Evolutionary conservation across 192 early-diverging fungal species (phyloP).

Genomic region (Backusella tuberculispora): DNA sequence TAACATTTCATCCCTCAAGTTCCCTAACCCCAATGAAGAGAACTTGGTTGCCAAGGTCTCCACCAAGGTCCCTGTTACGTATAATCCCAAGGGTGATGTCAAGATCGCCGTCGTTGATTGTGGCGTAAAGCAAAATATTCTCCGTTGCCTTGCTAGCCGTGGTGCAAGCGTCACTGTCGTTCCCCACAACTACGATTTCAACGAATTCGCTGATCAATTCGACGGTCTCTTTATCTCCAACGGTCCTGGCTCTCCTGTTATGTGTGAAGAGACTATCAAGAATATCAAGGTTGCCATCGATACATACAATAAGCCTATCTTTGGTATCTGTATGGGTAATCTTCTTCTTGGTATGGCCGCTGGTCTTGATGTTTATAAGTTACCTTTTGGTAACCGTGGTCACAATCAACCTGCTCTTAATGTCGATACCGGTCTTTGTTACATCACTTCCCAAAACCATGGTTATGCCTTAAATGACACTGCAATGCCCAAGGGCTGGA

Average conservation of each 20-base stretch:
- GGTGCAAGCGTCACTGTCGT: conserved; percentile 85
- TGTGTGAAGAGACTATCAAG: conserved; percentile 67
- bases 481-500: conserved; percentile 72
- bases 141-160: conserved; percentile 78
- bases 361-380: conserved; percentile 83
- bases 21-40: conserved; percentile 72
- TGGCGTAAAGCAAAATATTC: conserved; percentile 93
- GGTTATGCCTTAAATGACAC: conserved; percentile 83
- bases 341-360: conserved; percentile 91
- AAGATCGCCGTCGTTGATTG: conserved; percentile 89
- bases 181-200: conserved; percentile 84
- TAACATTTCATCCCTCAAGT: conserved; percentile 42
- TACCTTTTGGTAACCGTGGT: conserved; percentile 94
- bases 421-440: conserved; percentile 75
- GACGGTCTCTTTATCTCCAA: conserved; percentile 95
- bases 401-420: conserved; percentile 94
- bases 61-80: conserved; percentile 64
- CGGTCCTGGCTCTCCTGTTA: conserved; percentile 84
- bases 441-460: conserved; percentile 97
- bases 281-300: conserved; percentile 70
- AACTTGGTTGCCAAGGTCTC: conserved; percentile 85
- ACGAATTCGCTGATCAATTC: conserved; percentile 59
- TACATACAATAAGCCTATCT: conserved; percentile 79
- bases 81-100: conserved; percentile 79
- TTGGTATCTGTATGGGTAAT: conserved; percentile 99